A percentile compares a stretch with the other conserved stretches of the same genome.
Evolutionary conservation across 306 rosid species (phyloP).

Genomic region (Geum urbanum): DNA sequence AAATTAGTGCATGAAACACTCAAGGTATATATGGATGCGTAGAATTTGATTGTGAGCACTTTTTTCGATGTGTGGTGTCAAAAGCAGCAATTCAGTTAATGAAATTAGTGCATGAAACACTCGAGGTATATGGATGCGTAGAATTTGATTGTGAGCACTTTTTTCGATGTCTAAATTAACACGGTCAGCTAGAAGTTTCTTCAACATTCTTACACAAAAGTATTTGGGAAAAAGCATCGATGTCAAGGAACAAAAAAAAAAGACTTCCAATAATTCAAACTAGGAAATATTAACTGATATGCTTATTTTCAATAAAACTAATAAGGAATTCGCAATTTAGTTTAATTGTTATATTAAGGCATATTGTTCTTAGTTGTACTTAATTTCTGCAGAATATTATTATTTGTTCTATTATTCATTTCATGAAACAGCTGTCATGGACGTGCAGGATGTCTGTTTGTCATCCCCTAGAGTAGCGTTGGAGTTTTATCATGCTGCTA

Average conservation of each 20-base stretch:
- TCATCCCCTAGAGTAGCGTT: slow-evolving; percentile 89
- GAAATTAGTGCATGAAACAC: slow-evolving; percentile 83
- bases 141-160: neutral
- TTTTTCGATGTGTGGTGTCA: slow-evolving; percentile 59
- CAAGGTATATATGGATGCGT: slow-evolving; percentile 43
- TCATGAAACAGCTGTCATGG: slow-evolving; percentile 15
- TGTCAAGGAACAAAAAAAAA: neutral
- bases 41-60: slow-evolving; percentile 1
- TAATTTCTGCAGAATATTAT: neutral
- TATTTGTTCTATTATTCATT: neutral
- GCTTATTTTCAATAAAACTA: neutral
- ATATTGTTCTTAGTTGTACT: neutral
- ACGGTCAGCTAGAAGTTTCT: neutral
- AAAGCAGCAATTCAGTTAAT: slow-evolving; percentile 71
- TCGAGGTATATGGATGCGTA: slow-evolving; percentile 46
- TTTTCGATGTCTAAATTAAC: slow-evolving; percentile 4
- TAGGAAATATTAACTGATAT: neutral
- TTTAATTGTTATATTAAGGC: neutral
- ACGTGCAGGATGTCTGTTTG: slow-evolving; percentile 74
- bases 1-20: slow-evolving; percentile 83
- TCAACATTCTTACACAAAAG: neutral
- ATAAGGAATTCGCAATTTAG: neutral
- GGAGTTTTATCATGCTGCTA: slow-evolving; percentile 81
- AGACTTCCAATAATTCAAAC: neutral
- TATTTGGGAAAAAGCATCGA: neutral